Percentiles rank a stretch among this genome's conserved stretches.
These are phyloP conservation scores for Debaryomyces castellii DNA, from an alignment of 805 yeast genomes.

Conservation along the genomic window DNA sequence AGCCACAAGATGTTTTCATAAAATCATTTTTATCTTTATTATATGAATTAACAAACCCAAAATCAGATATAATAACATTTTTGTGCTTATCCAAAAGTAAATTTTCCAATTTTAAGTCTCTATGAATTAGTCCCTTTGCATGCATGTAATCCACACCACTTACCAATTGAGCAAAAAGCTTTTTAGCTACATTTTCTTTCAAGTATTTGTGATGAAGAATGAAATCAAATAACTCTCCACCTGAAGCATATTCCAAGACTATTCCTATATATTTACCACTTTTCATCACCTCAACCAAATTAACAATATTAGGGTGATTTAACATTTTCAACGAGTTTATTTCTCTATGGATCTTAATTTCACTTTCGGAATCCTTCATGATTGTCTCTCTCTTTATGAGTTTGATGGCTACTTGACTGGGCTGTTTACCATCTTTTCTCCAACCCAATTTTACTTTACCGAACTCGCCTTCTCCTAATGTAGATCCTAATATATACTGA, in stretches of 20 bases:
- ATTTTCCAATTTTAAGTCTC: slow-evolving; percentile 77
- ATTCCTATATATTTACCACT: slow-evolving; percentile 95
- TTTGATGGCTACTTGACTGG: slow-evolving; percentile 90
- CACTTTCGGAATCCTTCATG: slow-evolving; percentile 82
- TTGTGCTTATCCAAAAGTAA: slow-evolving; percentile 79
- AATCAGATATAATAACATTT: slow-evolving; percentile 84
- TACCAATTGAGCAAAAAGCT: slow-evolving; percentile 87
- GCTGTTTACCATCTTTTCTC: slow-evolving; percentile 79
- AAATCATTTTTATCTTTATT: slow-evolving; percentile 57
- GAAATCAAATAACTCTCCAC: slow-evolving; percentile 94
- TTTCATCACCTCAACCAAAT: slow-evolving; percentile 88
- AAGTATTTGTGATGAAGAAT: slow-evolving; percentile 82
- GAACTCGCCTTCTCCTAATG: slow-evolving; percentile 97
- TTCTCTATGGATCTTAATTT: slow-evolving; percentile 87
- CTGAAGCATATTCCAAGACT: slow-evolving; percentile 93
- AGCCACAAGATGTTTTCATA: slow-evolving; percentile 95
- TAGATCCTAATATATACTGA: slow-evolving; percentile 84
- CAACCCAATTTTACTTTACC: slow-evolving; percentile 97
- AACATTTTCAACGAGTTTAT: slow-evolving; percentile 84
- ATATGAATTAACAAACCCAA: slow-evolving; percentile 93
- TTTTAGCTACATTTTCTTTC: slow-evolving; percentile 83
- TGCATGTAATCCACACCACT: slow-evolving; percentile 92
- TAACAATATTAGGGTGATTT: slow-evolving; percentile 91
- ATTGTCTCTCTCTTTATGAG: slow-evolving; percentile 85
- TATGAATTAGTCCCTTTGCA: slow-evolving; percentile 74